phyloP scores from a whole-genome alignment of 371 early-diverging fungal genomes.

The Mortierella sp. region DNA sequence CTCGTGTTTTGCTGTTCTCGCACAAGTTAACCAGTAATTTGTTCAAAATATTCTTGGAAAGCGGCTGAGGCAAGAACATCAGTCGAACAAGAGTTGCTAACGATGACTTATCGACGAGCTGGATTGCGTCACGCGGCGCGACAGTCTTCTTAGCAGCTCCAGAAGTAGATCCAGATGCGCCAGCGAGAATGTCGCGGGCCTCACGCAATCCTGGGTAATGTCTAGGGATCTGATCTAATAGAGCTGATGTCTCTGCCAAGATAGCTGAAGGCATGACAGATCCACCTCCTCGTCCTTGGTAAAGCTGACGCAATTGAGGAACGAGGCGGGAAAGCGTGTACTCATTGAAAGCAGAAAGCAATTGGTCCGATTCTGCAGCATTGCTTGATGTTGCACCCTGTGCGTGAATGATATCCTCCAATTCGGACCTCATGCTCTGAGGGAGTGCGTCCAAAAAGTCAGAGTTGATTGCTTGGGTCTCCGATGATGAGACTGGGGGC shows the following conservation, averaged over 20 bases:
- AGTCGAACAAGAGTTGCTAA: conserved; percentile 88
- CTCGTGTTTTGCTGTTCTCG: conserved; percentile 89
- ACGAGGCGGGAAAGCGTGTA: conserved; percentile 27
- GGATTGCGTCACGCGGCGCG: conserved; percentile 74
- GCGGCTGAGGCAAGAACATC: conserved; percentile 84
- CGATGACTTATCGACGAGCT: conserved; percentile 86
- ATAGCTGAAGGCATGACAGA: conserved; percentile 20
- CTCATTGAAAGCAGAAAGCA: conserved; percentile 21
- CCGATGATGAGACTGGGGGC: conserved; percentile 7
- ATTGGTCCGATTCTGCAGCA: conserved; percentile 11
- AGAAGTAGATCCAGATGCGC: conserved; percentile 34
- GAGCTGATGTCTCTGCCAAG: conserved; percentile 29
- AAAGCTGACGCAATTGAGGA: conserved; percentile 43
- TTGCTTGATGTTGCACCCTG: conserved; percentile 57
- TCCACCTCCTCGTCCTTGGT: conserved; percentile 21
- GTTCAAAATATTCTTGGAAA: conserved; percentile 77
- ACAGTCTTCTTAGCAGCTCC: conserved; percentile 59
- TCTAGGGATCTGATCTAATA: conserved; percentile 44
- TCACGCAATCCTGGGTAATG: conserved; percentile 37
- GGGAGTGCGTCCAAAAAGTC: conserved; percentile 89
- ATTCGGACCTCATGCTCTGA: conserved; percentile 83
- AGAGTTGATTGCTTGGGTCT: conserved; percentile 63
- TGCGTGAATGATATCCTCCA: conserved; percentile 70
- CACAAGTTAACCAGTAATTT: conserved; percentile 87
- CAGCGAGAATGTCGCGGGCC: conserved; percentile 29